These are phyloP conservation scores for Hyaloscypha hepaticicola DNA, from an alignment of 495 filamentous ascomycete genomes.

Conservation along the genomic window DNA sequence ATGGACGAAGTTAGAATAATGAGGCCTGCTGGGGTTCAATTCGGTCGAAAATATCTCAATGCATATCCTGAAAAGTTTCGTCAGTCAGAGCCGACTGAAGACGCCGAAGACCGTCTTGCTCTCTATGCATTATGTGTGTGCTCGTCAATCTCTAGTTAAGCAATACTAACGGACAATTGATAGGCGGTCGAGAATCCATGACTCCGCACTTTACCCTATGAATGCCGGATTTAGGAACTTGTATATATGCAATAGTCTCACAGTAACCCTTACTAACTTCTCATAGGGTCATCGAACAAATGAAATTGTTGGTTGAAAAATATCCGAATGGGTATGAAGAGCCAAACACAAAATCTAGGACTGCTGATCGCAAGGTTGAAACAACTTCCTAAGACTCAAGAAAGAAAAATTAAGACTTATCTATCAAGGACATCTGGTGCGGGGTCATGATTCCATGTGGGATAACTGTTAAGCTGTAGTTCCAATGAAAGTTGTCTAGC, in stretches of 20 bases:
- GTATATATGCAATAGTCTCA: neutral
- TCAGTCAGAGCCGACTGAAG: slow-evolving; percentile 28
- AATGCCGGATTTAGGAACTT: neutral
- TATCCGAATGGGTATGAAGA: slow-evolving; percentile 13
- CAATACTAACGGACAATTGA: neutral
- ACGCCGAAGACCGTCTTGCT: slow-evolving; percentile 35
- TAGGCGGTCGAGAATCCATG: slow-evolving; percentile 10
- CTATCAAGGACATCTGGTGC: neutral
- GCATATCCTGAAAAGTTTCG: slow-evolving; percentile 29
- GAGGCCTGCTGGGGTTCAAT: slow-evolving; percentile 19
- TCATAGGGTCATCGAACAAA: slow-evolving; percentile 12
- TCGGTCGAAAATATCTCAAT: slow-evolving; percentile 21
- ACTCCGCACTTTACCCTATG: slow-evolving; percentile 4
- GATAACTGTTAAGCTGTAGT: neutral
- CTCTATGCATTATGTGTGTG: slow-evolving; percentile 31
- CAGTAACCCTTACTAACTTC: neutral
- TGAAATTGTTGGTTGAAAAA: slow-evolving; percentile 14
- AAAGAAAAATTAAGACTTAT: neutral
- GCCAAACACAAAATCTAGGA: neutral
- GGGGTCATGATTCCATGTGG: neutral
- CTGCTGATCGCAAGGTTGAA: neutral
- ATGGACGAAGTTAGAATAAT: slow-evolving; percentile 17
- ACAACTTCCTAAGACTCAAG: neutral
- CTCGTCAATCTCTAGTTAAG: neutral
- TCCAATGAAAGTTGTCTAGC: neutral